Evolutionary conservation across 2,329 filamentous ascomycete genomes (phyloP).

Genomic region (Fusarium veterinarium): DNA sequence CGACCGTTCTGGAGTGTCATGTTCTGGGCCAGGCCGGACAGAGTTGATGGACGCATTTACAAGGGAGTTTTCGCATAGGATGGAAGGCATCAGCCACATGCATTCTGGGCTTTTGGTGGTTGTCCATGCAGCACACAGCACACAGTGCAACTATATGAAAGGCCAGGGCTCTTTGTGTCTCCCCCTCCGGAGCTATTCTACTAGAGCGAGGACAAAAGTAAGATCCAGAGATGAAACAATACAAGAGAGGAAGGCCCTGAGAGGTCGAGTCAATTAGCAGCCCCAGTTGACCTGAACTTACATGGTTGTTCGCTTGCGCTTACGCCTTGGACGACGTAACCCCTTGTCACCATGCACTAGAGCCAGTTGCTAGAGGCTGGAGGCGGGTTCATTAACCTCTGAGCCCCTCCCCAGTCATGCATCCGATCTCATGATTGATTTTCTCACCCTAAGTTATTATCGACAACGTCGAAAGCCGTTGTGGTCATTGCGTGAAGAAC

Average conservation of each 20-base stretch:
- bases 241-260: constrained; percentile 16
- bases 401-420: constrained; percentile 16
- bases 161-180: constrained; percentile 9
- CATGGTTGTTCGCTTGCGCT: constrained; percentile 14
- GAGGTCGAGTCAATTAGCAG: constrained; percentile 1
- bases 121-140: not conserved
- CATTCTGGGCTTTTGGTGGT: constrained; percentile 11
- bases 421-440: constrained; percentile 3
- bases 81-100: constrained; percentile 8
- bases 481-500: not conserved
- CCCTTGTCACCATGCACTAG: constrained; percentile 31
- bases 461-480: constrained; percentile 6
- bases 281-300: constrained; percentile 15
- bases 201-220: constrained; percentile 1
- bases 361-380: constrained; percentile 4
- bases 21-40: not conserved
- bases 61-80: constrained; percentile 11
- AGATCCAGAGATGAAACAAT: constrained; percentile 24
- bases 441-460: not conserved
- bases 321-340: constrained; percentile 12
- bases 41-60: not conserved
- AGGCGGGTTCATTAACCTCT: constrained; percentile 29
- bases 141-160: not conserved
- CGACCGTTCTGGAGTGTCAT: not conserved
- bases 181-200: not conserved